These are phyloP conservation scores for Arthrobotrys iridis DNA, from an alignment of 2,329 filamentous ascomycete genomes.

Conservation along the genomic window DNA sequence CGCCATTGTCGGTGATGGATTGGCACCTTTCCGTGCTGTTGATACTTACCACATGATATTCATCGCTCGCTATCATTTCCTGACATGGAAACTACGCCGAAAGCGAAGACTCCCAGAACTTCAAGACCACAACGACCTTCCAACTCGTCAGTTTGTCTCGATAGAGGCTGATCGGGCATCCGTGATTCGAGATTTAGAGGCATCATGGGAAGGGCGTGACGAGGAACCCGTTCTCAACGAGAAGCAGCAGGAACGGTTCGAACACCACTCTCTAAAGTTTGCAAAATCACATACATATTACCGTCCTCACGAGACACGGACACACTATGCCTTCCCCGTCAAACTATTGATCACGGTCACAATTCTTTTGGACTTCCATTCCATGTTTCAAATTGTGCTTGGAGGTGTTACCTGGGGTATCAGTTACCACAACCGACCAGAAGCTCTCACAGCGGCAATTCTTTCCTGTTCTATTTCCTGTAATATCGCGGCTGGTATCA, in stretches of 20 bases:
- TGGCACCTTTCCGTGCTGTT: conserved; percentile 78
- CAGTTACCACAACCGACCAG: conserved; percentile 73
- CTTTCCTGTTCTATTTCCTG: conserved; percentile 80
- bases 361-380: conserved; percentile 81
- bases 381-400: conserved; percentile 80
- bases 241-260: conserved; percentile 74
- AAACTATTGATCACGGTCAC: conserved; percentile 79
- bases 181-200: conserved; percentile 52
- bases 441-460: conserved; percentile 81
- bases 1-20: conserved; percentile 74
- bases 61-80: conserved; percentile 76
- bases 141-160: conserved; percentile 62
- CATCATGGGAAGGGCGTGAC: conserved; percentile 55
- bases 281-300: conserved; percentile 87
- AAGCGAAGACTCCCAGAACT: conserved; percentile 71
- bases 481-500: conserved; percentile 78
- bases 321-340: conserved; percentile 81
- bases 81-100: conserved; percentile 73
- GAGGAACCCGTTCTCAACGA: conserved; percentile 72
- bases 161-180: conserved; percentile 64
- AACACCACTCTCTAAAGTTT: conserved; percentile 82
- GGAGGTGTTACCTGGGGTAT: conserved; percentile 83
- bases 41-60: conserved; percentile 91
- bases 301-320: conserved; percentile 85
- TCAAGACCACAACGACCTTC: conserved; percentile 75